Evolutionary conservation across 805 yeast species (phyloP).

Genomic region (Huiozyma sinensis): DNA sequence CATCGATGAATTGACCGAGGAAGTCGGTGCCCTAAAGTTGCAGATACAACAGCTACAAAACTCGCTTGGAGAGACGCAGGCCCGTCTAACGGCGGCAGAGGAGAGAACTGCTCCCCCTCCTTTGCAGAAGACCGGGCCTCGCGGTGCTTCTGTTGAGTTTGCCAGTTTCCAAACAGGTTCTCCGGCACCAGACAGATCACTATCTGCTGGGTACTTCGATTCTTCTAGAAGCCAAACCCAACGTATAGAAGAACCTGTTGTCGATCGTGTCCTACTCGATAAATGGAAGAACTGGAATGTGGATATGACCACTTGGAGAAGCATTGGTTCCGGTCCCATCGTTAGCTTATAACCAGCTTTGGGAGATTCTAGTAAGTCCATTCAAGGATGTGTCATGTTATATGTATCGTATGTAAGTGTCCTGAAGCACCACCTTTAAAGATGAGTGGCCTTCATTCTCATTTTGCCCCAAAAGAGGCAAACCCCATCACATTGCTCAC

Average conservation of each 20-base stretch:
- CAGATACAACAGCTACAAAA: slow-evolving; percentile 14
- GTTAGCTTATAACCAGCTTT: slow-evolving; percentile 34
- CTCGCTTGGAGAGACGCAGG: slow-evolving; percentile 14
- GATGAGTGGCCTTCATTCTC: too few species aligned
- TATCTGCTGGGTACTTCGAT: not conserved
- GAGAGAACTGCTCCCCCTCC: not conserved
- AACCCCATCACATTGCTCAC: slow-evolving; percentile 48
- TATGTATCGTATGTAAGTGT: too few species aligned
- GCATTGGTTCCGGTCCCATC: slow-evolving; percentile 54
- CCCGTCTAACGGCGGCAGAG: slow-evolving; percentile 9
- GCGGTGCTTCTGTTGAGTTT: slow-evolving; percentile 7
- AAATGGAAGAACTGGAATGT: slow-evolving; percentile 81
- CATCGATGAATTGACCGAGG: slow-evolving; percentile 28
- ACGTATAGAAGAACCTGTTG: slow-evolving; percentile 11
- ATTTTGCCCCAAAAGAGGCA: slow-evolving; percentile 34
- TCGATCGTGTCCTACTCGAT: slow-evolving; percentile 44
- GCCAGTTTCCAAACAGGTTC: slow-evolving; percentile 9
- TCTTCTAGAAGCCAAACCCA: slow-evolving; percentile 1
- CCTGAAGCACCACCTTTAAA: too few species aligned
- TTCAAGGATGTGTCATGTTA: too few species aligned
- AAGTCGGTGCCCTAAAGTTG: slow-evolving; percentile 18
- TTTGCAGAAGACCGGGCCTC: too few species aligned
- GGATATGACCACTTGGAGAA: slow-evolving; percentile 78
- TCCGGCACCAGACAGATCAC: not conserved
- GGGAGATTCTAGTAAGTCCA: too few species aligned